Evolutionary conservation across 2,329 filamentous ascomycete species (phyloP), one percentile per base, ranked within the genome.

Genomic region (Cercospora citrullina): DNA sequence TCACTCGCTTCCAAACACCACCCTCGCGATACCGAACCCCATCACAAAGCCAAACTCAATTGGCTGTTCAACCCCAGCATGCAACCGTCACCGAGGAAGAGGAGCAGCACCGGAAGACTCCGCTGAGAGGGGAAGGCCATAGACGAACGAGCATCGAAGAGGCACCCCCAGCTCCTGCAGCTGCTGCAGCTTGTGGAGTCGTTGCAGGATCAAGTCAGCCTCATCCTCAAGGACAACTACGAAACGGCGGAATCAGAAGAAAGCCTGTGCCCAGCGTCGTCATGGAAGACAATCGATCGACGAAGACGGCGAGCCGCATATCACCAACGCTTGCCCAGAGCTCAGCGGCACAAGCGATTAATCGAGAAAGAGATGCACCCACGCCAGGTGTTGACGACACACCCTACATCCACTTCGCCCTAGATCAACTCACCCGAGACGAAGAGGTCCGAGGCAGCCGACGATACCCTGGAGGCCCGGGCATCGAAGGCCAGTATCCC

Each of bases 391-490:
- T 93, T 45, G 93, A 97, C 75, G 91, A 96, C 75, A 91, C 89
- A 8, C 93, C 93, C 0, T 96, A 94, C 79, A 92, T 97, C 71
- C 91, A 91, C 71, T 96, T 95, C 78, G 94, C 94, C 48, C 88
- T 98, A 70, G 91, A 96, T 71, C 92, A 94, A 70, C 83, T 98
- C 73, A 96, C 93, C 5, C 85, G 90, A 59, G 87, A 91, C 74
- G 89, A 89, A 66, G 88, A 91, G 68, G 84, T 88, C 5, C 80
- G 83, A 66, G 84, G 85, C 9, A 82, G 85, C 65, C 81, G 84
- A 64, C 81, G 86, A 72, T 84, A 87, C 63, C 84, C 64, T 42
- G 67, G 67, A 48, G 72, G 65, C n/a, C 65, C 68, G 39, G 72
- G 71, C n/a, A 59, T 68, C 21, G 67, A 73, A 31, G 72, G 71